phyloP scores from a whole-genome alignment of 2,329 filamentous ascomycete genomes.

The Paraphaeosphaeria minitans region DNA sequence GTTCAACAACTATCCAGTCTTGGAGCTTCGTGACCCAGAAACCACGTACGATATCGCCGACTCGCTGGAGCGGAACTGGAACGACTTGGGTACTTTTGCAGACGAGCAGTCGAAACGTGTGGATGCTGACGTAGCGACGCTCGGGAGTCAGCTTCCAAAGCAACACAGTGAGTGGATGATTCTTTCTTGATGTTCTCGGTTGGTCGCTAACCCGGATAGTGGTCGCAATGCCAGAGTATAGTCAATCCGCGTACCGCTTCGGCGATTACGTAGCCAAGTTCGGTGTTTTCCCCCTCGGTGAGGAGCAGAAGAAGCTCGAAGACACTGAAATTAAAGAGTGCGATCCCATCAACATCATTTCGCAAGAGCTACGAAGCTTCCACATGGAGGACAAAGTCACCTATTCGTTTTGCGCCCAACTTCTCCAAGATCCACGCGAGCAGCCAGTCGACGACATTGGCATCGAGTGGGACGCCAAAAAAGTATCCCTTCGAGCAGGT shows the following conservation, averaged over 20 bases:
- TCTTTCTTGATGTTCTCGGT: not conserved
- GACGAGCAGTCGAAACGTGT: conserved; percentile 51
- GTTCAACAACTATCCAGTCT: conserved; percentile 55
- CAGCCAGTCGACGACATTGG: conserved; percentile 47
- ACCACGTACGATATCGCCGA: conserved; percentile 51
- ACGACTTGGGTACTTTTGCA: conserved; percentile 30
- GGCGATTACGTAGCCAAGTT: conserved; percentile 57
- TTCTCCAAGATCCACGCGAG: conserved; percentile 54
- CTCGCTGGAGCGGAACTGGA: conserved; percentile 32
- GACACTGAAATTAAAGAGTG: conserved; percentile 37
- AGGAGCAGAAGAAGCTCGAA: conserved; percentile 49
- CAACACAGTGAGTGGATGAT: conserved; percentile 25
- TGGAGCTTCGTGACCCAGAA: conserved; percentile 55
- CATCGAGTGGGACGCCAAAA: conserved; percentile 52
- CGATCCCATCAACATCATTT: conserved; percentile 37
- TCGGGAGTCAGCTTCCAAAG: conserved; percentile 28
- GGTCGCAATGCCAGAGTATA: conserved; percentile 48
- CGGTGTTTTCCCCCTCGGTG: conserved; percentile 50
- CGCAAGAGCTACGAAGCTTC: conserved; percentile 26
- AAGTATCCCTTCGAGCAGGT: conserved; percentile 57
- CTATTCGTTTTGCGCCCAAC: conserved; percentile 52
- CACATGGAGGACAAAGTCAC: conserved; percentile 25
- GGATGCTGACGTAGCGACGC: conserved; percentile 37
- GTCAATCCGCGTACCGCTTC: conserved; percentile 56
- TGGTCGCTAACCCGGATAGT: conserved; percentile 13